Evolutionary conservation across 441 rosid genomes (phyloP), one percentile per base, ranked within the genome.

Genomic region (Erodium texanum): DNA sequence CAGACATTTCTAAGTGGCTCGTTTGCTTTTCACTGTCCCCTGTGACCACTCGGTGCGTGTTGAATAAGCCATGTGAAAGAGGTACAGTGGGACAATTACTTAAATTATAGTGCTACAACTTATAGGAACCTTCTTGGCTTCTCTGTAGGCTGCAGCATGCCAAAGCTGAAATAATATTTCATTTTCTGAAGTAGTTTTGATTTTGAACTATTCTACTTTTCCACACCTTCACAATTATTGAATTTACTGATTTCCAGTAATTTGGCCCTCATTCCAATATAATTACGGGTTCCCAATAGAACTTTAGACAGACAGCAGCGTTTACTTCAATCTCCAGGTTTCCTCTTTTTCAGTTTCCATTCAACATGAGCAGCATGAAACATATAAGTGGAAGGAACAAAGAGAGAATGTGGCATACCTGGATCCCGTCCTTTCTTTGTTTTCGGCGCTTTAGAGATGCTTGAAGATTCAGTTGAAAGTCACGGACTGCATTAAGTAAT

Each of bases 351-450:
- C 62, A 22, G 2, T 19, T 58, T 20, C 18, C 14, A 19, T 20
- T 10, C 62, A 58, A 68, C 14, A 45, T 56, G 65, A 41, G 24
- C 62, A 27, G 29, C 29, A 27, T 27, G 29, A 27, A 27, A 4
- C 29, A 27, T 27, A 27, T 1, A 27, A 27, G 29, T 27, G 29
- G 29, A 27, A 27, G 29, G 29, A 27, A 27, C 4, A 27, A 1
- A 1, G 29, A 27, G 29, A 4, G 29, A 54, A 73, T 64, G 66
- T 64, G 70, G 24, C 68, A 72, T 79, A 95, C 99, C 93, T 81
- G 98, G 77, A 95, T 69, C 66, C 89, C 86, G 62, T 95, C 99
- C 74, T 95, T 95, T 75, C 97, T 92, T 81, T 92, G 98, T 78
- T 92, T 95, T 77, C 96, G 85, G 12, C 98, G 95, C 77, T 90